Conservation (phyloP, 2,329 filamentous ascomycete genomes). For the Aureobasidium sp. region DNA sequence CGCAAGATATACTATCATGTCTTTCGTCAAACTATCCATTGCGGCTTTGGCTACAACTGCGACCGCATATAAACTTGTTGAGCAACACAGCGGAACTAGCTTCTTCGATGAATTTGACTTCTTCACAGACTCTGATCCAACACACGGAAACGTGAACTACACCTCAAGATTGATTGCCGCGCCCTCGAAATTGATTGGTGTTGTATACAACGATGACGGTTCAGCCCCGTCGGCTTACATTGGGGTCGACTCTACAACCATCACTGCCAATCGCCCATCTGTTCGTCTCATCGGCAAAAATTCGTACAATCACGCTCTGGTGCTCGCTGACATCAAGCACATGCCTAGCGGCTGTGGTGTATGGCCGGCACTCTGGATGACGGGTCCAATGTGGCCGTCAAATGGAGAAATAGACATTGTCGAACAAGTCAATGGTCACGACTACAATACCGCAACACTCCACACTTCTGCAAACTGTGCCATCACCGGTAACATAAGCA, state of each 20-base stretch:
- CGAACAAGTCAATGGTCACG: conserved; percentile 40
- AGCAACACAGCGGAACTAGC: conserved; percentile 26
- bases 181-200: conserved; percentile 32
- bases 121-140: conserved; percentile 38
- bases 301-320: conserved; percentile 40
- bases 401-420: conserved; percentile 45
- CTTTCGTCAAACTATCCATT: neutral
- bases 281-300: conserved; percentile 42
- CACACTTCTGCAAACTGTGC: conserved; percentile 40
- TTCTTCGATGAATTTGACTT: conserved; percentile 42
- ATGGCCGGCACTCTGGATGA: conserved; percentile 45
- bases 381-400: conserved; percentile 29
- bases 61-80: conserved; percentile 19
- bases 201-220: conserved; percentile 32
- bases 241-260: conserved; percentile 36
- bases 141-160: conserved; percentile 31
- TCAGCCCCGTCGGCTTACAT: conserved; percentile 32
- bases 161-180: conserved; percentile 26
- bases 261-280: conserved; percentile 35
- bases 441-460: conserved; percentile 34
- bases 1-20: conserved; percentile 4
- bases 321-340: conserved; percentile 46
- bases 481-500: conserved; percentile 28
- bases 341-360: conserved; percentile 46
- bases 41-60: conserved; percentile 18